Evolutionary conservation across 441 rosid species (phyloP).

Genomic region (Euphorbia celastroides): DNA sequence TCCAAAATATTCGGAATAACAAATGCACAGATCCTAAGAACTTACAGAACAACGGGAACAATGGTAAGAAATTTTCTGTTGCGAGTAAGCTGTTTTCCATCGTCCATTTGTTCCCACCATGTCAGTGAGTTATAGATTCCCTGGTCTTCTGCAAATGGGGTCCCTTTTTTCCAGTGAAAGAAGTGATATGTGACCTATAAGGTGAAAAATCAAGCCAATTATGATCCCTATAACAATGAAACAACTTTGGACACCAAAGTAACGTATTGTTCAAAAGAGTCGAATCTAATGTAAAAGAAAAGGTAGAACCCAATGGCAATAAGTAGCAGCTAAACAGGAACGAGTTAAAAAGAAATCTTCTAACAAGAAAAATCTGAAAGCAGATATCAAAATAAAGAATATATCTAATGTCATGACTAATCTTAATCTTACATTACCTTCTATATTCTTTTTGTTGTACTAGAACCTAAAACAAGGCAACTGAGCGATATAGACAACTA

Average conservation of each 20-base stretch:
- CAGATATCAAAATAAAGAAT: too few relatives aligned
- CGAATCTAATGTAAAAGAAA: background rate
- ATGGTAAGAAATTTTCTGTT: slow-evolving; percentile 77
- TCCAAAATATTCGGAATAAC: too few relatives aligned
- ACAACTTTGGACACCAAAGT: background rate
- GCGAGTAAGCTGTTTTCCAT: slow-evolving; percentile 81
- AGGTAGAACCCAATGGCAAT: too few relatives aligned
- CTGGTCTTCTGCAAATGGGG: slow-evolving; percentile 90
- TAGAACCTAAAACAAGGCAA: background rate
- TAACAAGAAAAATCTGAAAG: background rate
- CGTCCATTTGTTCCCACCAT: slow-evolving; percentile 98
- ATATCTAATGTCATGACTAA: too few relatives aligned
- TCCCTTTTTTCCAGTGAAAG: slow-evolving; percentile 97
- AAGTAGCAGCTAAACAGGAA: background rate
- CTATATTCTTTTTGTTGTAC: background rate
- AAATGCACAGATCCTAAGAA: slow-evolving; percentile 1
- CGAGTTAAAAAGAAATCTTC: background rate
- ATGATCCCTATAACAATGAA: background rate
- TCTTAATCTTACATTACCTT: background rate
- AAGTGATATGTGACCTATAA: slow-evolving; percentile 74
- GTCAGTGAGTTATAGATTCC: slow-evolving; percentile 82
- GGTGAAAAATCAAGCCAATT: slow-evolving; percentile 14
- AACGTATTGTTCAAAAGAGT: background rate
- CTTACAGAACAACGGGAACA: slow-evolving; percentile 91
- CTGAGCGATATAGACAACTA: background rate